Evolutionary conservation across 1,284 basidiomycete species (phyloP).

Genomic region (Ceraceosorus bombacis): DNA sequence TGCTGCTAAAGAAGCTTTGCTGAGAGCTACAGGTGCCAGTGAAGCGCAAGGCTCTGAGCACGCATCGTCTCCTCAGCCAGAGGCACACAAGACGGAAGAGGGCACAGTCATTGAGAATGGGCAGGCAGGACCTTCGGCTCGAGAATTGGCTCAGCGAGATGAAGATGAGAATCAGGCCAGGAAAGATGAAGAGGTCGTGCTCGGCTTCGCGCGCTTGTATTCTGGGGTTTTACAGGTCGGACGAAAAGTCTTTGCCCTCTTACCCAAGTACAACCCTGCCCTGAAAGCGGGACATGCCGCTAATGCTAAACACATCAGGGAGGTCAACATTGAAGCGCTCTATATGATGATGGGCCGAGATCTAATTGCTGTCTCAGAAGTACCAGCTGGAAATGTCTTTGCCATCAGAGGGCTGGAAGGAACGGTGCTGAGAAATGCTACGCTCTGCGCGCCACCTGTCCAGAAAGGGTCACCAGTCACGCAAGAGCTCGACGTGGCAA

Average conservation of each 20-base stretch:
- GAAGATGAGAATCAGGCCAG: conserved; percentile 8
- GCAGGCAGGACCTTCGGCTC: background rate
- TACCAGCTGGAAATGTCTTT: conserved; percentile 92
- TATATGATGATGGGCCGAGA: conserved; percentile 99
- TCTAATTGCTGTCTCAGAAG: conserved; percentile 70
- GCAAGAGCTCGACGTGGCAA: conserved; percentile 14
- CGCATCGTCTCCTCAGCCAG: conserved; percentile 19
- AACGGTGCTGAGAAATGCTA: conserved; percentile 81
- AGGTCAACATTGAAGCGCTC: conserved; percentile 64
- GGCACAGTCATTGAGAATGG: background rate
- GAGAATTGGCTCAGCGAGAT: background rate
- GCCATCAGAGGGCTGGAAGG: conserved; percentile 85
- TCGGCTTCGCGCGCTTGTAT: conserved; percentile 87
- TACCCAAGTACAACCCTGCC: conserved; percentile 79
- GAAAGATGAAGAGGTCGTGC: conserved; percentile 32
- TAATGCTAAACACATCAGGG: conserved; percentile 58
- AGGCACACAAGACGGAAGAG: background rate
- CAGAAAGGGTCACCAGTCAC: too few relatives aligned
- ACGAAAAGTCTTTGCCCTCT: conserved; percentile 59
- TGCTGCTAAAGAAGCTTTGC: conserved; percentile 25
- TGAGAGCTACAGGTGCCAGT: conserved; percentile 44
- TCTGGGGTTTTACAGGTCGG: conserved; percentile 69
- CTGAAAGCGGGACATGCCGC: conserved; percentile 62
- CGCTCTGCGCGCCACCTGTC: conserved; percentile 61
- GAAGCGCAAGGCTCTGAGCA: conserved; percentile 11